A percentile compares a stretch with the other conserved stretches of the same genome.
Conservation (phyloP, 768 basidiomycete species). For the Inosperma sp. region DNA sequence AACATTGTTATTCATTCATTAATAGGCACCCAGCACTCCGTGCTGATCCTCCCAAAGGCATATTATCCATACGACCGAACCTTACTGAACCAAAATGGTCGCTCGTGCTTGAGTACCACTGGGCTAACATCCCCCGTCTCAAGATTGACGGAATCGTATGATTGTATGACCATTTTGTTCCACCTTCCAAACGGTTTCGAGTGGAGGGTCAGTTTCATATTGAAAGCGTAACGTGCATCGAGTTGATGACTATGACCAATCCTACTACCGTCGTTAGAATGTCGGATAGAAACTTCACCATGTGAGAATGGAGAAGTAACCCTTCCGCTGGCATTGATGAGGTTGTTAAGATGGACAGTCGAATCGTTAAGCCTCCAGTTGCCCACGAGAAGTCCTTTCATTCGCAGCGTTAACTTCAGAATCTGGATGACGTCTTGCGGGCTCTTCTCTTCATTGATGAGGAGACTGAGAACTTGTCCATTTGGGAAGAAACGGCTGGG, state of each 20-base stretch:
- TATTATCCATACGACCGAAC: conserved; percentile 57
- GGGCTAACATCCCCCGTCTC: conserved; percentile 68
- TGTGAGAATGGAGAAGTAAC: conserved; percentile 25
- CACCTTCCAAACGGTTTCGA: conserved; percentile 81
- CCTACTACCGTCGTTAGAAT: no score
- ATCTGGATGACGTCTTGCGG: conserved; percentile 72
- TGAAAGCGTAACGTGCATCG: conserved; percentile 64
- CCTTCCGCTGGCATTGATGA: conserved; percentile 52
- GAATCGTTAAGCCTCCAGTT: conserved; percentile 66
- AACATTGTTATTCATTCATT: no score
- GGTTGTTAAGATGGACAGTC: conserved; percentile 56
- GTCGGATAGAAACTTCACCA: no score
- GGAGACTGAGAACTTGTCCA: conserved; percentile 79
- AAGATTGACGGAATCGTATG: conserved; percentile 74
- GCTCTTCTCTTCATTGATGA: conserved; percentile 71
- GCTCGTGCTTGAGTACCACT: conserved; percentile 73
- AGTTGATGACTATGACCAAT: no score
- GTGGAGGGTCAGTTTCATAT: conserved; percentile 64
- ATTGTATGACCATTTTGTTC: conserved; percentile 72
- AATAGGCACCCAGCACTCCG: no score
- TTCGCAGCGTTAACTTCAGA: conserved; percentile 70
- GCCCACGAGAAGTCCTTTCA: conserved; percentile 75
- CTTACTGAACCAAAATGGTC: conserved; percentile 94
- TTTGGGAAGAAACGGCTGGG: conserved; percentile 80
- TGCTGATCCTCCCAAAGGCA: no score